Evolutionary conservation across 768 basidiomycete species (phyloP), one percentile per base, ranked within the genome.

Genomic region (Phaeolepiota aurea): DNA sequence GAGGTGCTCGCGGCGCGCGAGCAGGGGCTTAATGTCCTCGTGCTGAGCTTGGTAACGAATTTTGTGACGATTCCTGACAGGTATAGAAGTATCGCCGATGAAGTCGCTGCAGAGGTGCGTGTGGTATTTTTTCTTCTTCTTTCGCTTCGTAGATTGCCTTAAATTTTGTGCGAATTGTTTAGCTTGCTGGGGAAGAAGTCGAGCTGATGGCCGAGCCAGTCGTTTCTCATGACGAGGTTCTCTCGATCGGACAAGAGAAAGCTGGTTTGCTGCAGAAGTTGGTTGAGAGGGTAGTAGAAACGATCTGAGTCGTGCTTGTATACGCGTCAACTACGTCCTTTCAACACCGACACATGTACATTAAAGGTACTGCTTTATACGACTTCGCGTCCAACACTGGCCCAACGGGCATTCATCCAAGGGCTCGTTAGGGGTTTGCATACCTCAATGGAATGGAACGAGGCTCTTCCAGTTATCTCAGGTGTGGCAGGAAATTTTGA

Each of bases 31-130:
- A 72, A 85, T 40, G 77, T 85, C 38, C 66, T 86, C 60, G 89
- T 85, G 3, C 64, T 93, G 32, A 90, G 85, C 48, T 69, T 93
- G 42, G 85, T 90, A 19, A 92, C 89, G 19, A 93, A 93, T 62
- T 69, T 72, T 52, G 91, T 93, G 9, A 79, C 88, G 33, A 79
- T 86, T 44, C 80, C 78, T 0, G 70, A 76, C 7, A 67, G 56
- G 33, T 81, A 87, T 54, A 59, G 76, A 40, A 81, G 77, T 42
- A 80, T 88, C 34, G 74, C 71, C 46, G 82, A 77, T 5, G 85
- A 87, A 51, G 82, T 90, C 1, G 71, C 78, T 40, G 79, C 82
- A 4, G 88, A 91, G 74, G 84, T 84, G 43, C 18, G 72, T 53
- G 35, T 38, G 34, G 38, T 21, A 43, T 20, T 1, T 36, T 4